Evolutionary conservation across 176 grass and related monocot species (phyloP), one percentile per base, ranked within the genome.

Genomic region (Carex littledalei): DNA sequence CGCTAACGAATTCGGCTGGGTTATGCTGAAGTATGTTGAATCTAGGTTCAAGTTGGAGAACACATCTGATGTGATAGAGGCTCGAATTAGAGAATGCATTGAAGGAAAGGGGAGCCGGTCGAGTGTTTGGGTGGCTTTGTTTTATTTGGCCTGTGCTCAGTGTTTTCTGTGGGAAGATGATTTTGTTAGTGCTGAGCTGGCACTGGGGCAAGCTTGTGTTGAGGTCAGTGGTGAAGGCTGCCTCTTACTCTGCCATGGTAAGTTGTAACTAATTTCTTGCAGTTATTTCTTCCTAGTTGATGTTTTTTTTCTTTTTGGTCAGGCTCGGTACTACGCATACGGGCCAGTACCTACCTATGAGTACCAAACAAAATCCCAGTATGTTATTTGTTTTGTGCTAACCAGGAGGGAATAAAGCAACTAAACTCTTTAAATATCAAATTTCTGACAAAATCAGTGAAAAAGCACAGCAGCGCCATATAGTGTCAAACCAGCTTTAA

Each of bases 221-320:
- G 83, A 92, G 77, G 85, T 67, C 79, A 83, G 90, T 92, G 26
- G 71, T 2, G 93, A 98, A 29, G 91, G 86, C 85, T 98, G 93
- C 80, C 84, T 94, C 85, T 91, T 95, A 77, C 90, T 98, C 57
- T 86, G 89, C 83, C 90, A 92, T 86, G 93, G 95, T 98, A 86
- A 84, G 71, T 45, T 76, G 5, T 54, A 77, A 76, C 8, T 45
- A 56, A 55, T 55, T 54, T 77, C 12, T 29, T 77, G 12, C 49
- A 31, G 20, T 75, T 50, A 53, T 55, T 24, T 77, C 47, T 31
- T 77, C 55, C 68, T 12, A 72, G 11, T 32, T 15, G 2, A 63
- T 63, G 21, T 63, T 24, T 21, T 22, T 63, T 63, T 22, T 52
- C 12, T 29, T 29, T 53, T 15, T 26, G 73, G 73, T 73, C 41